phyloP scores from a whole-genome alignment of 148 eudicot species.

The Amaranthus hypochondriacus region DNA sequence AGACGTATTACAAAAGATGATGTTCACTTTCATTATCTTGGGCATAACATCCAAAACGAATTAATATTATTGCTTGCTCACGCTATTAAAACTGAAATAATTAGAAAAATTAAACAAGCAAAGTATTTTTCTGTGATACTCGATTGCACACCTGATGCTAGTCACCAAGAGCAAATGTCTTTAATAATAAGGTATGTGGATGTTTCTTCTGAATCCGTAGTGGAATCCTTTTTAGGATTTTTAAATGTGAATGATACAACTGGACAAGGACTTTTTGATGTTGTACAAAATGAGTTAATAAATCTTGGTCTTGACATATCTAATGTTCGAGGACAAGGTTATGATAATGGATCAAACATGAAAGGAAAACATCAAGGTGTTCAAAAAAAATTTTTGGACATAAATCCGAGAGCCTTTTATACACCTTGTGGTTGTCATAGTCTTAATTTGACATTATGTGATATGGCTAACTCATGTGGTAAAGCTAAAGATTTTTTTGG shows the following conservation, averaged over 20 bases:
- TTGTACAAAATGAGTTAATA: neutral
- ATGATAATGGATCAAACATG: slow-evolving; percentile 16
- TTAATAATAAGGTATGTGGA: too few relatives aligned
- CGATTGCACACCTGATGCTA: neutral
- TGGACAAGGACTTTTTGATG: slow-evolving; percentile 7
- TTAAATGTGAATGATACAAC: slow-evolving; percentile 20
- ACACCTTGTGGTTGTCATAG: slow-evolving; percentile 17
- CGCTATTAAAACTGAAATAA: slow-evolving; percentile 3
- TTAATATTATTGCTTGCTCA: slow-evolving; percentile 19
- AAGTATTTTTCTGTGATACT: too few relatives aligned
- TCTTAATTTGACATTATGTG: slow-evolving; percentile 18
- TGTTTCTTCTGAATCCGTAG: neutral
- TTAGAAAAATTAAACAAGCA: too few relatives aligned
- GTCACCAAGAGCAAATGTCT: too few relatives aligned
- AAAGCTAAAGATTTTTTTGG: slow-evolving; percentile 28
- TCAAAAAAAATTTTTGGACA: slow-evolving; percentile 17
- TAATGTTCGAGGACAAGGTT: slow-evolving; percentile 15
- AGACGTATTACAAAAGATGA: slow-evolving; percentile 8
- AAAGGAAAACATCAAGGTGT: slow-evolving; percentile 21
- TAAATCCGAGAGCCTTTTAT: slow-evolving; percentile 27
- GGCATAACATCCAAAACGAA: slow-evolving; percentile 23
- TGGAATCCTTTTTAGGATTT: slow-evolving; percentile 19
- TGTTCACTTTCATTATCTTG: slow-evolving; percentile 16
- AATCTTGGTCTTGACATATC: slow-evolving; percentile 10
- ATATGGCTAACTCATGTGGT: slow-evolving; percentile 25